Base-by-base conservation (phyloP, 2,329 filamentous ascomycete species). In the Myriosclerotinia scirpicola region DNA sequence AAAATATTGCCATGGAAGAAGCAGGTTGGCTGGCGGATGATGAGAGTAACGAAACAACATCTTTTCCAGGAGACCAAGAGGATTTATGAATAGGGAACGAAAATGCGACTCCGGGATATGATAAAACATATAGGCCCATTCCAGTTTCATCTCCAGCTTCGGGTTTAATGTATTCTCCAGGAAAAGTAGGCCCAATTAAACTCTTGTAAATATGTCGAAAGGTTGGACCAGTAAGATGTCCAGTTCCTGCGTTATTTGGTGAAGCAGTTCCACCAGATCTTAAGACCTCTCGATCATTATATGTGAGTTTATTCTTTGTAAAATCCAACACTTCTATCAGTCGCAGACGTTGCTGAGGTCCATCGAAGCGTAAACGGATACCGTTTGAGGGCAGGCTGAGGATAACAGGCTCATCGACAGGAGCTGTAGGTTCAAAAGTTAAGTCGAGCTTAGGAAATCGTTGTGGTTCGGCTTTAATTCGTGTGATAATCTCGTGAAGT, bases 291-390 rank as follows among this genome's bases (percentile, higher is more conserved):
- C 88, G 87, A 69, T 86, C 86, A 73, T 92, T 95, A 80, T 97
- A 96, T 22, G 89, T 87, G 69, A 98, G 86, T 69, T 88, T 86
- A 69, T 88, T 92, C 77, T 92, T 95, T 56, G 90, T 88, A 76
- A 99, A 97, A 79, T 98, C 93, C 64, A 92, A 79, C 9, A 98
- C 87, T 78, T 99, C 95, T 72, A 99, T 92, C 69, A 99, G 81
- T 3, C 95, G 90, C 53, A 99, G 81, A 46, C 94, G 87, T 78
- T 99, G 95, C 74, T 98, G 93, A 5, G 91, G 88, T 0, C 93
- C 95, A 76, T 99, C 95, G 76, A 99, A 99, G 53, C 92, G 92
- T 64, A 99, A 81, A 15, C 94, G 90, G 40, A 99, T 78, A 38
- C 95, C 95, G 79, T 98, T 99, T 4, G 87, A 84, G 0, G 93